Evolutionary conservation across 352 stramenopile genomes (phyloP), one percentile per base, ranked within the genome.

Genomic region (Phytophthora cryptogea): DNA sequence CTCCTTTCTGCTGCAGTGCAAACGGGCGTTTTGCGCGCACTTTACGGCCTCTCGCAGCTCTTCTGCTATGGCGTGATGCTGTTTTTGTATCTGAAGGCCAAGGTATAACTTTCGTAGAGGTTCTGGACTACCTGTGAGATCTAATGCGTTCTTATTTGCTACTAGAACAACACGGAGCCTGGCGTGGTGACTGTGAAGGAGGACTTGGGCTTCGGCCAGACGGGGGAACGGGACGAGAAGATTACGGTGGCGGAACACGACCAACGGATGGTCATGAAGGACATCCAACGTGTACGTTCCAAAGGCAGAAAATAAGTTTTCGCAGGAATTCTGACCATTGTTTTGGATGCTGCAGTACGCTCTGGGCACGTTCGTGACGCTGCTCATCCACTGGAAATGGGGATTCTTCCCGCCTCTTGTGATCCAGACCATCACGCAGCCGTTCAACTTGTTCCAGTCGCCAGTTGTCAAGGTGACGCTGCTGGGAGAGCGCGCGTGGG

Each of bases 241-340:
- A 80, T 94, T 52, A 90, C 83, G 8, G 68, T 94, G 60, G 70
- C 83, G n/a, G 82, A 92, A 59, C 82, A 94, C 59, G 83, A 92
- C 68, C 79, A 87, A 66, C 82, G 85, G 33, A 78, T 86, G 64
- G 75, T 69, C 49, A 62, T 61, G 54, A 92, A 89, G 73, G 83
- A 92, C 39, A 51, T 90, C 14, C 83, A 91, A 33, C 85, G 83
- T 50, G 82, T 90, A 66, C 42, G 74, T 74, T 23, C 20, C 20
- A 23, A 23, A n/a, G 9, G 39, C 16, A 14, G 16, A 5, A 13
- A 2, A 5, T 44, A 17, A 0, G 17, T 14, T 44, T 0, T 9
- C 47, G 16, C 30, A 28, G 6, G 4, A 23, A n/a, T 28, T 43
- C 52, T 59, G 31, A 41, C 28, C 17, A 23, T 30, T 16, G 11